Percentiles rank a stretch among this genome's conserved stretches.
phyloP scores from a whole-genome alignment of 768 basidiomycete species.

The Hirschioporus abietinus region DNA sequence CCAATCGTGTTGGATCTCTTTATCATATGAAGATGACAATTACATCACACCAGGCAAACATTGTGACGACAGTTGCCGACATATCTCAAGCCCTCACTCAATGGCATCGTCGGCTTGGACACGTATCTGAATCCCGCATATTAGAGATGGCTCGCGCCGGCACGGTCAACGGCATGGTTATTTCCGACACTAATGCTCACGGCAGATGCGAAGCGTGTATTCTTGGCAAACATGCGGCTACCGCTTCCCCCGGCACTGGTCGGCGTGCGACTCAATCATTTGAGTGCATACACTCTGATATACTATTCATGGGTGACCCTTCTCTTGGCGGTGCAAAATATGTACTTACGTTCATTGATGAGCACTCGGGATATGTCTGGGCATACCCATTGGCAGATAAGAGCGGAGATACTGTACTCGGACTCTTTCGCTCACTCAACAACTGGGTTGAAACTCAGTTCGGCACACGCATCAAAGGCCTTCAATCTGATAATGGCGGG shows the following conservation, averaged over 20 bases:
- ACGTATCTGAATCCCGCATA: neutral
- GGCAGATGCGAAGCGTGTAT: neutral
- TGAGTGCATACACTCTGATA: neutral
- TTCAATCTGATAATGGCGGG: constrained; percentile 25
- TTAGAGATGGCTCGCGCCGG: neutral
- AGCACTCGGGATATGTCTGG: constrained; percentile 22
- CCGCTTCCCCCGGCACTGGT: neutral
- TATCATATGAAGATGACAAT: neutral
- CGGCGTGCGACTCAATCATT: neutral
- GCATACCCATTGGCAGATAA: constrained; percentile 25
- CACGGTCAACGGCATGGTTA: neutral
- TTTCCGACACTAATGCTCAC: neutral
- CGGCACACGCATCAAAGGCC: constrained; percentile 21
- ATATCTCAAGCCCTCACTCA: neutral
- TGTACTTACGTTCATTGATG: constrained; percentile 32
- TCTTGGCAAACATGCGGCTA: neutral
- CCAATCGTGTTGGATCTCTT: too few relatives aligned
- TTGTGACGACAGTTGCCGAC: neutral
- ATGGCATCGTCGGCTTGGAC: neutral
- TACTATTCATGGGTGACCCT: neutral
- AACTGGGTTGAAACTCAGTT: constrained; percentile 23
- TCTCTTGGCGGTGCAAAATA: constrained; percentile 25
- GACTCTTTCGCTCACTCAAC: constrained; percentile 22
- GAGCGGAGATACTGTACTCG: constrained; percentile 18
- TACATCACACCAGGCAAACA: neutral